A percentile compares a stretch with the other conserved stretches of the same genome.
These are phyloP conservation scores for Colletotrichum tropicale DNA, from an alignment of 2,329 filamentous ascomycete species.

Conservation along the genomic window DNA sequence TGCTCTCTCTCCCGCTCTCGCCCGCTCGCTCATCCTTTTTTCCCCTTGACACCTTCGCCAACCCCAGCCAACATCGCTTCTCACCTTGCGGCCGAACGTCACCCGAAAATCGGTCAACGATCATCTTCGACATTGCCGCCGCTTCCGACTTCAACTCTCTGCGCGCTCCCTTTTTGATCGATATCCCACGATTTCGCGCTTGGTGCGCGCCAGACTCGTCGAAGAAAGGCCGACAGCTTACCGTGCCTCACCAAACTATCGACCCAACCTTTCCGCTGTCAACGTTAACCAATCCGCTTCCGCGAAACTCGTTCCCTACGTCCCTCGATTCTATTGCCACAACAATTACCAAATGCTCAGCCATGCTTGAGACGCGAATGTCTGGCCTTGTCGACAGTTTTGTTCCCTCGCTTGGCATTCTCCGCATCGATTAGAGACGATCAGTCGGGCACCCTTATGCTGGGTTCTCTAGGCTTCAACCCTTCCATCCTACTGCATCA, in stretches of 20 bases:
- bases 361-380: slow-evolving; percentile 35
- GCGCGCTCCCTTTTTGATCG: background rate
- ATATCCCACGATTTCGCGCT: background rate
- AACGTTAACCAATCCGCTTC: background rate
- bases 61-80: slow-evolving; percentile 13
- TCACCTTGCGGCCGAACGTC: slow-evolving; percentile 38
- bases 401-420: background rate
- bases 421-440: background rate
- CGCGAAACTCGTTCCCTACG: background rate
- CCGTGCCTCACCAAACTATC: background rate
- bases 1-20: slow-evolving; percentile 23
- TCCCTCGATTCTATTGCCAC: background rate
- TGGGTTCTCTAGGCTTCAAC: background rate
- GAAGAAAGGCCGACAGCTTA: background rate
- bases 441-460: slow-evolving; percentile 8
- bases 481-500: slow-evolving; percentile 23
- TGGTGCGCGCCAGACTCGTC: background rate
- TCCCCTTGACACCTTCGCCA: background rate
- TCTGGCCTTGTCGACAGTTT: slow-evolving; percentile 24
- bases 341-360: slow-evolving; percentile 28
- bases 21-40: background rate
- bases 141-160: background rate
- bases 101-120: slow-evolving; percentile 23
- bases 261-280: background rate
- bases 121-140: background rate